Evolutionary conservation across 164 flowering plant species (phyloP).

Genomic region (Stephania yunnanensis): DNA sequence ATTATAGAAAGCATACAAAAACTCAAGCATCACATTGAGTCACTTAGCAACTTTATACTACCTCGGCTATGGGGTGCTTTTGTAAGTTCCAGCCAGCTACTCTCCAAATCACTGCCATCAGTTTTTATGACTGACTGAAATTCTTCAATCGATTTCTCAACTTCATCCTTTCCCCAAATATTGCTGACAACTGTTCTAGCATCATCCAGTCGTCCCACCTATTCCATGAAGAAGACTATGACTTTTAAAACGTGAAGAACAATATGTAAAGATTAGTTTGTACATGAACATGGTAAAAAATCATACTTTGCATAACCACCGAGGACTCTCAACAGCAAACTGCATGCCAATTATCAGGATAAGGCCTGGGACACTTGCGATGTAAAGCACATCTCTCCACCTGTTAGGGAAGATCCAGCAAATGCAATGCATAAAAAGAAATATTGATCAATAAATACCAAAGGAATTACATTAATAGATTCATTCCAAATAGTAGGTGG

Average conservation of each 20-base stretch:
- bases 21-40: background rate
- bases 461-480: background rate
- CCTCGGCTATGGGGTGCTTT: constrained; percentile 73
- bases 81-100: constrained; percentile 68
- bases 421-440: background rate
- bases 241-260: background rate
- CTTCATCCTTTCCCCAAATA: constrained; percentile 71
- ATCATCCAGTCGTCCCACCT: constrained; percentile 62
- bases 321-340: constrained; percentile 90
- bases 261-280: background rate
- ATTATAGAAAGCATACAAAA: no score
- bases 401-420: constrained; percentile 27
- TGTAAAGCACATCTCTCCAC: constrained; percentile 82
- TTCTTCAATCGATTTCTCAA: constrained; percentile 55
- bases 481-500: background rate
- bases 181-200: constrained; percentile 47
- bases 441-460: background rate
- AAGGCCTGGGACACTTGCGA: constrained; percentile 68
- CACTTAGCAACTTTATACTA: constrained; percentile 23
- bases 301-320: constrained; percentile 81
- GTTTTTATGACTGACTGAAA: constrained; percentile 53
- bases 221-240: constrained; percentile 6
- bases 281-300: constrained; percentile 1
- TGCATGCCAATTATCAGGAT: constrained; percentile 66
- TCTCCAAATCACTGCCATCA: constrained; percentile 51